Base-by-base conservation (phyloP, 1,139 yeast genomes). In the Geotrichum fermentans region DNA sequence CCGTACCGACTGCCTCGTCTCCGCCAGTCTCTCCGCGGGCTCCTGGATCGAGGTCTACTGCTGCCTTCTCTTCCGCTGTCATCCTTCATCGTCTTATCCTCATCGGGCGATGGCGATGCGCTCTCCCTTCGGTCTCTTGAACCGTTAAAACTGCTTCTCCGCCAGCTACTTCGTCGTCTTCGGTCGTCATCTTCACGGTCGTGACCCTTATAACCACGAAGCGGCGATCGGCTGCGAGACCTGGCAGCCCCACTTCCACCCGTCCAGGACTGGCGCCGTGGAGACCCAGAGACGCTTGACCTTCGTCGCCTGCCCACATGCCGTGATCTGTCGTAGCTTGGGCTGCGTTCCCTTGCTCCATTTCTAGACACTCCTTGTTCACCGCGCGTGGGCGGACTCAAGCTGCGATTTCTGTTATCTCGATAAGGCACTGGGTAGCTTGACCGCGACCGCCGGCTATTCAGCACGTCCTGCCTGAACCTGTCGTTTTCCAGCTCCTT, bases 401-500 rank as follows among this genome's bases (percentile, higher is more conserved):
- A 29, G 20, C 51, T 50, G 16, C 50, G 40, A 4, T 46, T 50
- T n/a, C 54, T 39, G 14, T 36, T 30, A 11, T 32, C 16, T n/a
- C n/a, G n/a, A n/a, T n/a, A n/a, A n/a, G 26, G 45, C 29, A 21
- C 45, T n/a, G n/a, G n/a, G n/a, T n/a, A n/a, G n/a, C n/a, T n/a
- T n/a, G n/a, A n/a, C n/a, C n/a, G 10, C 28, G 28, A 24, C 28
- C 28, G 6, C 28, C 33, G 10, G 35, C 40, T 18, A 8, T 33
- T 14, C 14, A 47, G 39, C 18, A 47, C 42, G n/a, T 47, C 61
- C 11, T 45, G 40, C 14, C 53, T 40, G 45, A 58, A 29, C 26
- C 54, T 45, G 28, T 55, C 58, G 40, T 59, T 59, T 30, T 54
- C 57, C 22, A 39, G 34, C 14, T 50, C 52, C 37, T 58, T 58